Conservation (phyloP, 495 filamentous ascomycete species). For the Glarea lozoyensis region DNA sequence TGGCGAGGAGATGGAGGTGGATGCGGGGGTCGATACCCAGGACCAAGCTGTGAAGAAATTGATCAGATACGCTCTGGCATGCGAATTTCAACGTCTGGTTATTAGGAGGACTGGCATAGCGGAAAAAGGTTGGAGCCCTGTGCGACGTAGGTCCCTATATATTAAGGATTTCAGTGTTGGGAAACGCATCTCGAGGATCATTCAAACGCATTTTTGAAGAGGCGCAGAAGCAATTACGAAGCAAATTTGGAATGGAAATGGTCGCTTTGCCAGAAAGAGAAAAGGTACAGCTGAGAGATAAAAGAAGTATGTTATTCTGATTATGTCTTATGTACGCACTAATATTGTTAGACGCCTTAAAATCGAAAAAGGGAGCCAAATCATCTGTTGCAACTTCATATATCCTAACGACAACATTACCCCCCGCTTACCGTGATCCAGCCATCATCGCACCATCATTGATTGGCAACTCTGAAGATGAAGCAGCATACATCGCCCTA, state of each 20-base stretch:
- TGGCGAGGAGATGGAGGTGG: conserved; percentile 31
- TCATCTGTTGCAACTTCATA: conserved; percentile 62
- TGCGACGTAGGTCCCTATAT: neutral
- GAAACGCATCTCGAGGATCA: conserved; percentile 40
- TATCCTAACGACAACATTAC: conserved; percentile 64
- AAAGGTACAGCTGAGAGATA: conserved; percentile 66
- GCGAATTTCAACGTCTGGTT: conserved; percentile 73
- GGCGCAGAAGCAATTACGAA: conserved; percentile 40
- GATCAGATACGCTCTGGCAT: conserved; percentile 79
- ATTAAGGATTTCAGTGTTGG: conserved; percentile 34
- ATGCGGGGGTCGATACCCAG: conserved; percentile 26
- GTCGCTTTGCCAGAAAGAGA: conserved; percentile 40
- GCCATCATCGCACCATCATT: conserved; percentile 60
- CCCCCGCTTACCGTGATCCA: conserved; percentile 50
- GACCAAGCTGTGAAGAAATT: conserved; percentile 79
- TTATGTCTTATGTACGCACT: conserved; percentile 8
- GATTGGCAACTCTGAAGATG: conserved; percentile 51
- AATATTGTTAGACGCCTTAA: conserved; percentile 24
- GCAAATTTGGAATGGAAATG: conserved; percentile 22
- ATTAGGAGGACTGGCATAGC: conserved; percentile 73
- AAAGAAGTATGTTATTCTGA: conserved; percentile 52
- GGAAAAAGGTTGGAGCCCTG: conserved; percentile 47
- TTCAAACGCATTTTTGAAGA: conserved; percentile 63
- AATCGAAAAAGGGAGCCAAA: conserved; percentile 29
- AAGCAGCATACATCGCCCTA: conserved; percentile 70